Evolutionary conservation across 2,329 filamentous ascomycete genomes (phyloP).

Genomic region (Alternaria alternata): DNA sequence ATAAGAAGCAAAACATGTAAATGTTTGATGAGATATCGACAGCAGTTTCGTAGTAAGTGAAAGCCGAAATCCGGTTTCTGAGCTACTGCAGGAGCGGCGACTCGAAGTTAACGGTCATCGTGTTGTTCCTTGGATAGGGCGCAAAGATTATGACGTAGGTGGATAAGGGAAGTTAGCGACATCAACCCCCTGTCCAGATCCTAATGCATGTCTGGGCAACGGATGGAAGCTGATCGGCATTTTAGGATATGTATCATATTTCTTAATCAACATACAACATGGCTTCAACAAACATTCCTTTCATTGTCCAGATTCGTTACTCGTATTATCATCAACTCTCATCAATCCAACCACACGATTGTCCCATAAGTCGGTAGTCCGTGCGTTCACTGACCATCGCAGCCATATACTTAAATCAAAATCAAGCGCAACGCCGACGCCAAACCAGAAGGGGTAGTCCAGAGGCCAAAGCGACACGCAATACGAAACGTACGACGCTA

Average conservation of each 20-base stretch:
- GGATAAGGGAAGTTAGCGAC: background rate
- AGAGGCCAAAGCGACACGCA: slow-evolving; percentile 9
- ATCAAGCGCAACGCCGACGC: slow-evolving; percentile 7
- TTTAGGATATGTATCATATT: background rate
- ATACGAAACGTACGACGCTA: slow-evolving; percentile 17
- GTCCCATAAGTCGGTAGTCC: background rate
- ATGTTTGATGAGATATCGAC: background rate
- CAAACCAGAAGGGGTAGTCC: slow-evolving; percentile 10
- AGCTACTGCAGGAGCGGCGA: background rate
- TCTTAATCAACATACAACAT: background rate
- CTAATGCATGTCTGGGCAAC: background rate
- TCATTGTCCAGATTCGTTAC: background rate
- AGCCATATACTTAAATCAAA: background rate
- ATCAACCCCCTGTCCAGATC: background rate
- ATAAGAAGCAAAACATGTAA: background rate
- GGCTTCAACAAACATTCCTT: background rate
- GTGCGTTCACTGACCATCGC: background rate
- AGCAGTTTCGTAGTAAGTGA: background rate
- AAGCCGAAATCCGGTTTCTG: background rate
- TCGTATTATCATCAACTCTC: slow-evolving; percentile 1
- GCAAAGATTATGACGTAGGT: background rate
- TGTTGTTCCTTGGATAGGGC: background rate
- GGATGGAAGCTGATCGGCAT: background rate
- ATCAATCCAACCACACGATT: background rate
- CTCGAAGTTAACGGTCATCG: background rate